Evolutionary conservation across 1,139 yeast species (phyloP).

Genomic region (Geotrichum phurueaensis): DNA sequence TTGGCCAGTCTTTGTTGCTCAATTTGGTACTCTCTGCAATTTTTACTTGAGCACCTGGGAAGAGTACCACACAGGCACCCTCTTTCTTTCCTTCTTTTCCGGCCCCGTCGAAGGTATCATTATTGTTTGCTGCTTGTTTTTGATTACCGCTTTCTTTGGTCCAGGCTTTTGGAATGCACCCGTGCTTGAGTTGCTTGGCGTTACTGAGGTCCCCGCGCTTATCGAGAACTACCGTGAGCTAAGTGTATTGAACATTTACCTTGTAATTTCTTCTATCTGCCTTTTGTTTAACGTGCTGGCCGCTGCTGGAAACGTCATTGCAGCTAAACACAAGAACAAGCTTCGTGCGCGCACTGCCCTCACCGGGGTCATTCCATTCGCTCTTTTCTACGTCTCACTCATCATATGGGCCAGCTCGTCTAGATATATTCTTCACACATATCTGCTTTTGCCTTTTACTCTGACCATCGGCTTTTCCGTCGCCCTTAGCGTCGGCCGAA

Average conservation of each 20-base stretch:
- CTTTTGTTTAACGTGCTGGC: constrained; percentile 65
- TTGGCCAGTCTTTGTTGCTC: constrained; percentile 55
- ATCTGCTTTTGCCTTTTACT: constrained; percentile 50
- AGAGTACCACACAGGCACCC: constrained; percentile 83
- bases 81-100: constrained; percentile 71
- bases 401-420: constrained; percentile 43
- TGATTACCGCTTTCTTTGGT: constrained; percentile 63
- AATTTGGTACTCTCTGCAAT: constrained; percentile 68
- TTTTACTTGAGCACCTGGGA: constrained; percentile 94
- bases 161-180: constrained; percentile 57
- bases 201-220: constrained; percentile 11
- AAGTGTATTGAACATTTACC: constrained; percentile 41
- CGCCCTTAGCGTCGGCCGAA: constrained; percentile 84
- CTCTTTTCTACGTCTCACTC: constrained; percentile 54
- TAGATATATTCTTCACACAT: constrained; percentile 43
- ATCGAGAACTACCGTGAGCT: constrained; percentile 12
- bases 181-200: constrained; percentile 20
- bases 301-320: constrained; percentile 65
- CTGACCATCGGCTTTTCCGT: constrained; percentile 66
- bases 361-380: constrained; percentile 65
- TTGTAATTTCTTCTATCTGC: constrained; percentile 49
- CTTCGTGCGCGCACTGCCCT: constrained; percentile 43
- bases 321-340: constrained; percentile 41
- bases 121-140: constrained; percentile 50
- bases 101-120: constrained; percentile 96